phyloP scores from a whole-genome alignment of 257 asterid genomes.

The Gentiana macrophylla region DNA sequence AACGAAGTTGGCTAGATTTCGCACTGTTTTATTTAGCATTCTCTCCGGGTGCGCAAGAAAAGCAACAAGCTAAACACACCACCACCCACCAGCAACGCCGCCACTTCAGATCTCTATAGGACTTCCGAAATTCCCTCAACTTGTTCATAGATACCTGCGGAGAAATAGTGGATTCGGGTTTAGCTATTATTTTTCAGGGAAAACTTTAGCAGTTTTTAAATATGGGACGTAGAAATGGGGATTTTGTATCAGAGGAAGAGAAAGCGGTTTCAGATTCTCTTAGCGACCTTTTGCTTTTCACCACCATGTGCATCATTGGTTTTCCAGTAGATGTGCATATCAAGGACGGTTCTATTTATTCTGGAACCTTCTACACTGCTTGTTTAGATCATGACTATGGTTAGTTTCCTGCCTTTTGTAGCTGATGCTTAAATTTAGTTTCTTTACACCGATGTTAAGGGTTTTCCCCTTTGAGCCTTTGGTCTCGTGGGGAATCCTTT shows the following conservation, averaged over 20 bases:
- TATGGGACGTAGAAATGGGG: constrained; percentile 59
- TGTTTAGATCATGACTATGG: constrained; percentile 59
- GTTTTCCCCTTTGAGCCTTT: constrained; percentile 8
- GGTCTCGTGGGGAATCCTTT: constrained; percentile 2
- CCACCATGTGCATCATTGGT: constrained; percentile 71
- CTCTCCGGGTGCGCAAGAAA: neutral
- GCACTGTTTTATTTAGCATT: neutral
- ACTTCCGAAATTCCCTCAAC: neutral
- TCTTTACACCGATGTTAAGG: neutral
- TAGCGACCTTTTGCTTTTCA: constrained; percentile 49
- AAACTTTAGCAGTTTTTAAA: neutral
- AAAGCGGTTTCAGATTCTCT: constrained; percentile 25
- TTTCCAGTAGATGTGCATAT: constrained; percentile 72
- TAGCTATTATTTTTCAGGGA: too few species aligned
- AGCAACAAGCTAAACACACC: neutral
- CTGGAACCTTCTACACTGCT: constrained; percentile 82
- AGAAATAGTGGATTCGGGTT: neutral
- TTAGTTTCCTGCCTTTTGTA: constrained; percentile 11
- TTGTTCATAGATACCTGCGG: neutral
- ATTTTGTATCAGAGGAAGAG: constrained; percentile 24
- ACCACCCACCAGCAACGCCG: neutral
- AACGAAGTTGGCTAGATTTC: neutral
- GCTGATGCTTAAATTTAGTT: neutral
- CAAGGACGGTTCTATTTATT: constrained; percentile 73
- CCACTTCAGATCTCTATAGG: constrained; percentile 10